Conservation (phyloP, 305 asterid species). For the Fraxinus angustifolia region DNA sequence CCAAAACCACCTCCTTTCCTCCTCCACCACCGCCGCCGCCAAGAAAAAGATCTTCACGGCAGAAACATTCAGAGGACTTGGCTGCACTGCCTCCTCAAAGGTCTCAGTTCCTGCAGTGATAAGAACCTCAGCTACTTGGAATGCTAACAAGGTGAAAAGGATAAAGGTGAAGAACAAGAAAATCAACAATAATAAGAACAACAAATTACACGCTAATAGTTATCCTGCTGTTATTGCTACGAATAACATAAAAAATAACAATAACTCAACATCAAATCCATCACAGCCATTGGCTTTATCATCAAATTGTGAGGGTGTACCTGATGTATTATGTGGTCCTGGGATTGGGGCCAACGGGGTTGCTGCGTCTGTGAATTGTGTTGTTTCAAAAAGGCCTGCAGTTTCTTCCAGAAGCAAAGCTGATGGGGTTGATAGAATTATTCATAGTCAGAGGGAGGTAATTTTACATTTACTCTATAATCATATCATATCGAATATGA, state of each 20-base stretch:
- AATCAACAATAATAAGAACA: slow-evolving; percentile 18
- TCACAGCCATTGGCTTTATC: slow-evolving; percentile 48
- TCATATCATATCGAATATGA: neutral
- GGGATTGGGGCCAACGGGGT: slow-evolving; percentile 63
- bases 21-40: slow-evolving; percentile 20
- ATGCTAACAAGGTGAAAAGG: slow-evolving; percentile 64
- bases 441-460: slow-evolving; percentile 58
- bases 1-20: slow-evolving; percentile 28
- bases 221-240: slow-evolving; percentile 22
- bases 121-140: slow-evolving; percentile 75
- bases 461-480: neutral
- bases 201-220: neutral
- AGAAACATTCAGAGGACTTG: slow-evolving; percentile 60
- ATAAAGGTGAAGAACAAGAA: slow-evolving; percentile 50
- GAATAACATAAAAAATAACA: slow-evolving; percentile 12
- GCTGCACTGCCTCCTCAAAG: slow-evolving; percentile 68
- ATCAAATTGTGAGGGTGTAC: slow-evolving; percentile 62
- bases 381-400: slow-evolving; percentile 63
- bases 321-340: slow-evolving; percentile 88
- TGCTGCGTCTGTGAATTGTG: slow-evolving; percentile 81
- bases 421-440: slow-evolving; percentile 45
- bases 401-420: slow-evolving; percentile 53
- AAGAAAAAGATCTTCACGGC: slow-evolving; percentile 66
- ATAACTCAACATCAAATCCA: slow-evolving; percentile 30
- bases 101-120: slow-evolving; percentile 73